phyloP scores from a whole-genome alignment of 202 grass and related monocot genomes.

The Carex sylvatica region DNA sequence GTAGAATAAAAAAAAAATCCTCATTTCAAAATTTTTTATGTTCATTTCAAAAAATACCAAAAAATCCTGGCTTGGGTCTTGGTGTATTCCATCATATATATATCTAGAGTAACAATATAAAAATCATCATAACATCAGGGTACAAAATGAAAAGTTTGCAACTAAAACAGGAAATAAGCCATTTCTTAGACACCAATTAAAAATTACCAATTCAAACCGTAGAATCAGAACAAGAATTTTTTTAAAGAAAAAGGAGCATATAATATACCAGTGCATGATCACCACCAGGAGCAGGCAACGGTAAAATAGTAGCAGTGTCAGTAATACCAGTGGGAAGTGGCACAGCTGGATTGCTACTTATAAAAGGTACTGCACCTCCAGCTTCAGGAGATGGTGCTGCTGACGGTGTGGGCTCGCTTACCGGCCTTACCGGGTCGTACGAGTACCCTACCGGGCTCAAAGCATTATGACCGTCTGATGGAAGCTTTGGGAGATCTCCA shows the following conservation, averaged over 20 bases:
- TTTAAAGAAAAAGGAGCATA: neutral
- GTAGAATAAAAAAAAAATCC: neutral
- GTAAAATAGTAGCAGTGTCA: slow-evolving; percentile 66
- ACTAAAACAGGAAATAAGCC: neutral
- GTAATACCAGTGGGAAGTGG: slow-evolving; percentile 66
- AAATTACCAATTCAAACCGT: neutral
- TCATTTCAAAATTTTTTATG: too few relatives aligned
- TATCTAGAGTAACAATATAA: neutral
- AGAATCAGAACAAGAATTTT: neutral
- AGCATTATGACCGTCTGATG: slow-evolving; percentile 39
- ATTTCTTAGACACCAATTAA: neutral
- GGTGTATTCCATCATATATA: neutral
- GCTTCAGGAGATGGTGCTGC: slow-evolving; percentile 29
- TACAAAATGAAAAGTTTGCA: neutral
- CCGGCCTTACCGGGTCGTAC: slow-evolving; percentile 39
- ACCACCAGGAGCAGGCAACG: slow-evolving; percentile 52
- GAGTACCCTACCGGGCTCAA: slow-evolving; percentile 33
- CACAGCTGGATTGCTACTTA: slow-evolving; percentile 82
- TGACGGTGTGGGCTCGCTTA: slow-evolving; percentile 24
- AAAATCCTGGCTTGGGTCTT: neutral
- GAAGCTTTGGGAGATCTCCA: slow-evolving; percentile 47
- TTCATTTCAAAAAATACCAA: too few relatives aligned
- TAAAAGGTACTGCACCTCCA: slow-evolving; percentile 54
- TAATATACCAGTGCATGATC: slow-evolving; percentile 37
- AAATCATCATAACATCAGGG: neutral